A percentile compares a stretch with the other conserved stretches of the same genome.
These are phyloP conservation scores for Coemansia javaensis DNA, from an alignment of 192 early-diverging fungal species.

Conservation along the genomic window DNA sequence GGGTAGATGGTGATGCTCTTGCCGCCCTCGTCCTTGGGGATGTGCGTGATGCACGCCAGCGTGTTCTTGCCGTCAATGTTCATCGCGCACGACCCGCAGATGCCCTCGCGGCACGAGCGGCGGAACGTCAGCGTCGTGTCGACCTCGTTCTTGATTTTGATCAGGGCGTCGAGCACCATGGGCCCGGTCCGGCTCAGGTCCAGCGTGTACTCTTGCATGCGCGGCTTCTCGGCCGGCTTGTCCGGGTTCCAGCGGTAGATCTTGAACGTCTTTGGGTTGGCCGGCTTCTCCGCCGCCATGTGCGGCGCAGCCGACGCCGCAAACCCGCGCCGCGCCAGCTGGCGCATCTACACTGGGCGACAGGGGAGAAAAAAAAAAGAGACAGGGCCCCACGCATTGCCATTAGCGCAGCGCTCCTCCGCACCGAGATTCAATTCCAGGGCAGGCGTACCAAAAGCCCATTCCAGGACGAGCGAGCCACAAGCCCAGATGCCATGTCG, in stretches of 20 bases:
- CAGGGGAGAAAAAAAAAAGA: background rate
- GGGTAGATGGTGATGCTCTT: slow-evolving; percentile 87
- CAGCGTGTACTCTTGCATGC: slow-evolving; percentile 80
- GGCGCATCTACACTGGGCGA: slow-evolving; percentile 16
- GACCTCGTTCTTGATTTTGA: slow-evolving; percentile 97
- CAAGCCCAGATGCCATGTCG: slow-evolving; percentile 8
- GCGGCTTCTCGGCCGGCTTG: slow-evolving; percentile 79
- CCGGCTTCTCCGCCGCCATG: slow-evolving; percentile 52
- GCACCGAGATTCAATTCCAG: too few relatives aligned
- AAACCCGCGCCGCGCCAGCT: slow-evolving; percentile 28
- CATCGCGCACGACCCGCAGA: slow-evolving; percentile 98
- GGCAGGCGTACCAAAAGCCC: too few relatives aligned
- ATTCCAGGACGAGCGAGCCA: slow-evolving; percentile 12
- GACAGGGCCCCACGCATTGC: background rate
- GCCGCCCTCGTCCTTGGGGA: slow-evolving; percentile 61
- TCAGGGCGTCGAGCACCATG: slow-evolving; percentile 92
- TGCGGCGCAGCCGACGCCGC: slow-evolving; percentile 10
- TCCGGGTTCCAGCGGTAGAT: slow-evolving; percentile 99
- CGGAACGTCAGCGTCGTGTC: slow-evolving; percentile 94
- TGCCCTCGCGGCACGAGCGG: slow-evolving; percentile 94
- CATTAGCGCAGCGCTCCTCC: too few relatives aligned
- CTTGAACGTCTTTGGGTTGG: slow-evolving; percentile 79
- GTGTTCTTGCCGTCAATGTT: slow-evolving; percentile 97
- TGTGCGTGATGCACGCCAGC: slow-evolving; percentile 86
- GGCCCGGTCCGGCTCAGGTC: slow-evolving; percentile 91